Base-by-base conservation (phyloP, 192 early-diverging fungal species). In the Physocladia obscura region DNA sequence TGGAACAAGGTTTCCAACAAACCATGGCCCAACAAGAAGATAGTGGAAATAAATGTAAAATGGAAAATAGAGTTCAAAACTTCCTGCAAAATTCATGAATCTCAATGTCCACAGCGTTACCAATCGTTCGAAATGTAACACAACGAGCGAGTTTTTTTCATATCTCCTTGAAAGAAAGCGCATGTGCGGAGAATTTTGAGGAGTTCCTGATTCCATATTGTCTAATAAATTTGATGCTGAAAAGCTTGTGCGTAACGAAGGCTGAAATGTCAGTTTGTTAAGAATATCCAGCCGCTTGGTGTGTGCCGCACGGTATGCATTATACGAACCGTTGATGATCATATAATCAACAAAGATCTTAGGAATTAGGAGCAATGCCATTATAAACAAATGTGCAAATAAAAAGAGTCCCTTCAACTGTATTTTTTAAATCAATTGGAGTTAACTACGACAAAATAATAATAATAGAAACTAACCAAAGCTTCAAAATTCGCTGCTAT, bases 1-100 rank as follows among this genome's bases (percentile, higher is more conserved):
- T 26, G 91, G 88, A 8, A 93, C 84, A 63, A 93, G 80, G 2
- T 84, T 80, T 1, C 89, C 92, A 5, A 81, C 51, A 52, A 92
- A 92, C 86, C 89, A 85, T 0, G 90, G 90, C 2, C 86, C 76
- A 8, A 83, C 70, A 1, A 86, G 70, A 1, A 86, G 58, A 17
- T 78, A 77, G 29, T 75, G 38, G 11, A 57, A 24, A 56, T 69
- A 75, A 6, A 56, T 48, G 47, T 84, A 89, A 1, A 86, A 67
- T 0, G 85, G 81, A 78, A 83, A 89, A 34, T 80, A 88, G 22
- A 89, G 75, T 57, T 67, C 61, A 73, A 79, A 71, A 60, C 76
- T 8, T 71, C 75, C 8, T 68, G 80, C 59, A 74, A 82, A 67
- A 76, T 83, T 70, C 75, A 76, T 56, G 40, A 76, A 50, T 72